Base-by-base conservation (phyloP, 2,329 filamentous ascomycete genomes). In the Penicillium crustosum region DNA sequence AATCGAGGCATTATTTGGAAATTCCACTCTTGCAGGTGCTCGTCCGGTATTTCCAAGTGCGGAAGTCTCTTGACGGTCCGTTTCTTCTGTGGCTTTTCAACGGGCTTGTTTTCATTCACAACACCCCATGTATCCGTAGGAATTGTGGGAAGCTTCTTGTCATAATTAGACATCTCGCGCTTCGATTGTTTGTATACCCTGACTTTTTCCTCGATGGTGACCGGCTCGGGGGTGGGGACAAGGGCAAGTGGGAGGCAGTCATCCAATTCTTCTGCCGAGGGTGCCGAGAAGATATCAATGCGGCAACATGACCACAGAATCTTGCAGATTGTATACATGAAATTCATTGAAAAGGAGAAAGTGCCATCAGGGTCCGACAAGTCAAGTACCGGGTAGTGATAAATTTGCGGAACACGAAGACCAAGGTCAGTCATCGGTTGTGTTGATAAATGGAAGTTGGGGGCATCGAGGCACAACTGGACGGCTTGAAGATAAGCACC, bases 401-500 rank as follows among this genome's bases (percentile, higher is more conserved):
- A 77, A 8, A 71, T 73, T 54, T 77, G 70, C 44, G 75, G 74
- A 13, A 78, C 68, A 47, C 76, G 69, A n/a, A 78, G 62, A 31
- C 69, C 66, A 4, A 78, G 65, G 49, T 78, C 76, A 17, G 70
- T 70, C 68, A 77, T 76, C 6, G 75, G 75, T 48, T 77, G 73
- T 4, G 75, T 75, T 1, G 75, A 77, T 21, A 75, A 66, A 57
- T 74, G 70, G 55, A 76, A 77, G 61, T 86, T 84, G 3, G 83
- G 83, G 10, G 84, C 81, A 67, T 81, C 79, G 44, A 88, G 78
- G 66, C 85, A 88, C 45, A 84, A 79, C 62, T 86, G 82, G 12
- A 88, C 85, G 4, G 82, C 81, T 61, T 84, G 81, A 76, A 86
- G 83, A 66, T 86, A 88, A 3, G 82, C 79, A 38, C 78, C 84